Percentiles rank a stretch among this genome's conserved stretches.
Conservation (phyloP, 257 asterid species). For the Scutellaria galericulata region DNA sequence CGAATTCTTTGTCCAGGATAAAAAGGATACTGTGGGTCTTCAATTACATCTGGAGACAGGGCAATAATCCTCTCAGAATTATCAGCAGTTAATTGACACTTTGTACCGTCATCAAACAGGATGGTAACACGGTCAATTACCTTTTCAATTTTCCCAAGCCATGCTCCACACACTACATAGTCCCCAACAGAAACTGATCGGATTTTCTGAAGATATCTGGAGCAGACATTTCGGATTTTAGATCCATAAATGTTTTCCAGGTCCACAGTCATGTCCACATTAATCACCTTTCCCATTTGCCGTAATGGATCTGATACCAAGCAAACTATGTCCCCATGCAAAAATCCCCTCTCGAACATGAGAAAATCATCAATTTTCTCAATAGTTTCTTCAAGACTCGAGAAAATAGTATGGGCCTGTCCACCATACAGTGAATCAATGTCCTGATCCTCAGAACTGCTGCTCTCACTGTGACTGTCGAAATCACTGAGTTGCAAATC, state of each 20-base stretch:
- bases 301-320: conserved; percentile 65
- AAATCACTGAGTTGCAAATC: conserved; percentile 66
- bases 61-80: conserved; percentile 66
- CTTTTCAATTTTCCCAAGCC: conserved; percentile 88
- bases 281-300: conserved; percentile 81
- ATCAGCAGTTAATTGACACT: conserved; percentile 47
- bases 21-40: conserved; percentile 75
- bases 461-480: conserved; percentile 81
- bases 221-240: conserved; percentile 50
- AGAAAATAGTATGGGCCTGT: conserved; percentile 73
- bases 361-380: conserved; percentile 87
- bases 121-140: conserved; percentile 61
- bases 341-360: conserved; percentile 74
- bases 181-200: conserved; percentile 69
- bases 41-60: conserved; percentile 62
- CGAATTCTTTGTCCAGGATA: conserved; percentile 89
- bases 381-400: conserved; percentile 82
- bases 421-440: conserved; percentile 73
- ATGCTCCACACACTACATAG: conserved; percentile 65
- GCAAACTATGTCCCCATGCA: conserved; percentile 75
- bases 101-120: conserved; percentile 73
- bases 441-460: conserved; percentile 80
- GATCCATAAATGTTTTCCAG: conserved; percentile 68
- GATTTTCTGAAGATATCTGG: conserved; percentile 57
- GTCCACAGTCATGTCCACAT: conserved; percentile 64